A percentile compares a stretch with the other conserved stretches of the same genome.
Conservation (phyloP, 225 moss, liverwort and hornwort genomes). For the Pleurozium schreberi region DNA sequence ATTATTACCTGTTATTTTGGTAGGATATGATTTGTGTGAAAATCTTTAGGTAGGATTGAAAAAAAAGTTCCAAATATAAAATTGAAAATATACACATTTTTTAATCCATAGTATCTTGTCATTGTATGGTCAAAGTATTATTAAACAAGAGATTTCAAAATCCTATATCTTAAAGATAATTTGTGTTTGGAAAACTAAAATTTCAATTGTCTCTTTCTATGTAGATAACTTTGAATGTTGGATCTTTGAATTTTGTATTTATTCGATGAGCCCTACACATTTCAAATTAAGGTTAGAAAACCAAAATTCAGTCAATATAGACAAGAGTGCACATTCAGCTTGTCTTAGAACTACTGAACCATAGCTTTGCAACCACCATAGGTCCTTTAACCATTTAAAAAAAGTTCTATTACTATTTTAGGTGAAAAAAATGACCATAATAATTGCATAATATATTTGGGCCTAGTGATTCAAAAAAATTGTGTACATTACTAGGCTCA, state of each 20-base stretch:
- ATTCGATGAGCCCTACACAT: background rate
- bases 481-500: too few relatives aligned
- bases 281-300: background rate
- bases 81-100: background rate
- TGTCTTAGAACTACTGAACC: background rate
- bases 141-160: background rate
- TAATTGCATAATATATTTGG: background rate
- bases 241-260: background rate
- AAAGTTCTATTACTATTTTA: background rate
- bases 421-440: background rate
- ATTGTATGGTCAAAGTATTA: background rate
- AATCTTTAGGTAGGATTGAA: background rate
- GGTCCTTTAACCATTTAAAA: background rate
- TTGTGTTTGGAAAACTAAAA: background rate
- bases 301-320: background rate
- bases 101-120: background rate
- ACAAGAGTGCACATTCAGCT: background rate
- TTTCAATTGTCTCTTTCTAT: fast-evolving
- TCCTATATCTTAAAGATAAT: background rate
- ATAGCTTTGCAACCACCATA: background rate
- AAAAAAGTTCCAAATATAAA: background rate
- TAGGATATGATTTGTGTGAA: background rate
- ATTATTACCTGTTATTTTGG: background rate
- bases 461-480: too few relatives aligned
- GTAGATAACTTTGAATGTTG: background rate